Evolutionary conservation across 2,329 filamentous ascomycete genomes (phyloP).

Genomic region (Cryphonectria nitschkei): DNA sequence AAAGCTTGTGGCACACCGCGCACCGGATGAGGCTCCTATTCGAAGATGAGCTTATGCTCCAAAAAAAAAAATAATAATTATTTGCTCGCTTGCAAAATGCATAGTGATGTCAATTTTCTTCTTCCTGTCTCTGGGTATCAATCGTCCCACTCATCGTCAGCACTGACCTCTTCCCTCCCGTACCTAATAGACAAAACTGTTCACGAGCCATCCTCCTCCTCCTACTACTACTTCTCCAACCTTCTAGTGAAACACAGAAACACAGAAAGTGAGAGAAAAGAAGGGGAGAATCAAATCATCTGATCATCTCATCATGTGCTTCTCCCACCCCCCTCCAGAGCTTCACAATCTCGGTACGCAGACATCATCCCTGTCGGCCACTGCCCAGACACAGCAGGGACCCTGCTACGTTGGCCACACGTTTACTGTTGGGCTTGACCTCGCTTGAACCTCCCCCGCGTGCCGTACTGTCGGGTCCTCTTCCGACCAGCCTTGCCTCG

Average conservation of each 20-base stretch:
- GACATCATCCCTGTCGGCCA: not conserved
- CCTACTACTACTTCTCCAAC: not conserved
- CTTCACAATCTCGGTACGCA: constrained; percentile 5
- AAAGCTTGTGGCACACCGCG: not conserved
- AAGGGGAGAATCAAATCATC: not conserved
- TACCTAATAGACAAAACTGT: not conserved
- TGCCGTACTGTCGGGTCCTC: constrained; percentile 2
- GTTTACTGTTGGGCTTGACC: not conserved
- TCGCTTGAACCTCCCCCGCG: not conserved
- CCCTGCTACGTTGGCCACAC: not conserved
- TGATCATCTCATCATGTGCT: not conserved
- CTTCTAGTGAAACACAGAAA: not conserved
- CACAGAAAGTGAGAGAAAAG: too few species aligned
- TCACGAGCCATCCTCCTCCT: not conserved
- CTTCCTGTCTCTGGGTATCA: not conserved
- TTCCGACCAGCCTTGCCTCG: not conserved
- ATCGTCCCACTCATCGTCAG: not conserved
- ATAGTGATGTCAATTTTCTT: not conserved
- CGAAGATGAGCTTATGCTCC: not conserved
- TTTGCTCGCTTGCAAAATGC: not conserved
- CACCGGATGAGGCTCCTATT: not conserved
- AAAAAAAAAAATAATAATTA: too few species aligned
- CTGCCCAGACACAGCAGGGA: not conserved
- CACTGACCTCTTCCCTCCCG: not conserved
- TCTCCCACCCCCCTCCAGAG: not conserved